Conservation (phyloP, 2,329 filamentous ascomycete genomes). For the Pestalotiopsis sp. region DNA sequence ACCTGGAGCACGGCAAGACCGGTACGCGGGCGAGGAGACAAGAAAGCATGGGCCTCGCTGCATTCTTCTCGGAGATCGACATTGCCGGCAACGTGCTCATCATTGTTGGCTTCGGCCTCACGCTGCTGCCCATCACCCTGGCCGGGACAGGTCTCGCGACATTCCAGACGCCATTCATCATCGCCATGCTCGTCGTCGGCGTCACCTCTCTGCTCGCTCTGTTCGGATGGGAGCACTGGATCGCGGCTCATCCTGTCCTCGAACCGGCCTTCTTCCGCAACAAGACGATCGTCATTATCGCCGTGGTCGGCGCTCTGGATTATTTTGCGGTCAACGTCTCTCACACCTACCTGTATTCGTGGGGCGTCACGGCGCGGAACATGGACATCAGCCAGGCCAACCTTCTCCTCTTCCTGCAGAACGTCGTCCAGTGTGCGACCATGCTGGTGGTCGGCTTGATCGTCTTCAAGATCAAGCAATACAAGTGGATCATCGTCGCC, state of each 20-base stretch:
- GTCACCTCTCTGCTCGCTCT: constrained; percentile 1
- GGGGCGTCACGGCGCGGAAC: constrained; percentile 11
- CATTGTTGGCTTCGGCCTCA: constrained; percentile 8
- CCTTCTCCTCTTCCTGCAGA: constrained; percentile 29
- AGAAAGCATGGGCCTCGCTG: constrained; percentile 25
- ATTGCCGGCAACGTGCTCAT: constrained; percentile 21
- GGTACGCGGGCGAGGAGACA: constrained; percentile 25
- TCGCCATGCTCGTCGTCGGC: constrained; percentile 12
- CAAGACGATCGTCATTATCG: constrained; percentile 4
- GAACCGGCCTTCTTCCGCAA: constrained; percentile 10
- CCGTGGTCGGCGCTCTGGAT: constrained; percentile 9
- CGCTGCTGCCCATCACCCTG: constrained; percentile 15
- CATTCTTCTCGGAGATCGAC: constrained; percentile 37
- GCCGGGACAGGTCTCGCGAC: neutral
- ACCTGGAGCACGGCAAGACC: constrained; percentile 33
- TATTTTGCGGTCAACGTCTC: constrained; percentile 6
- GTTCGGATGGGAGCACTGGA: constrained; percentile 11
- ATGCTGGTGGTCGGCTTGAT: constrained; percentile 11
- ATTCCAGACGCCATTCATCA: constrained; percentile 14
- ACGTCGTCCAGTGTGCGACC: constrained; percentile 11
- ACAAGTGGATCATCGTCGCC: constrained; percentile 16
- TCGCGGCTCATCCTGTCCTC: constrained; percentile 14
- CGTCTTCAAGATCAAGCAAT: constrained; percentile 11
- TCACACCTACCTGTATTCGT: constrained; percentile 17
- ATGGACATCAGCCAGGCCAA: constrained; percentile 1